Conservation (phyloP, 2,329 filamentous ascomycete genomes). For the Geosmithia flava region DNA sequence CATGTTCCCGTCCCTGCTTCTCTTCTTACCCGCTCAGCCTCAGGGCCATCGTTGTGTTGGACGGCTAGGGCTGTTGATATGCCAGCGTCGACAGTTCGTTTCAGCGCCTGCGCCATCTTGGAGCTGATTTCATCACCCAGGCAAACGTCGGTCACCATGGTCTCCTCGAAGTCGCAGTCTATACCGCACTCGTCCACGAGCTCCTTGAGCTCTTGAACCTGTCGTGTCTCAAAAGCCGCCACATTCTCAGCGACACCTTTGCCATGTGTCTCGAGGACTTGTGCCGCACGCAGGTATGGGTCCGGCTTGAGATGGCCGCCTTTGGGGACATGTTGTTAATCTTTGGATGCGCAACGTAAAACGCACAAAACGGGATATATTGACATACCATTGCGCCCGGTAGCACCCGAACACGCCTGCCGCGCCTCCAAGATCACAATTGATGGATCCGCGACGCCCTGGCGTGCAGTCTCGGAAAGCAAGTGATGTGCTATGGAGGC, state of each 20-base stretch:
- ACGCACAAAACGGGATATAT: background rate
- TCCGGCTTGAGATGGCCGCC: constrained; percentile 6
- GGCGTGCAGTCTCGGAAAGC: constrained; percentile 2
- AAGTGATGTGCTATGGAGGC: constrained; percentile 25
- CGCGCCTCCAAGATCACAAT: constrained; percentile 16
- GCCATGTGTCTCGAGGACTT: constrained; percentile 3
- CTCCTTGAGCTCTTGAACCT: constrained; percentile 5
- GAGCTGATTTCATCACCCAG: background rate
- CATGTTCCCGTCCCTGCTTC: background rate
- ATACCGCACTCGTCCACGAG: constrained; percentile 5
- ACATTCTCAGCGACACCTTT: constrained; percentile 10
- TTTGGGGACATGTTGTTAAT: background rate
- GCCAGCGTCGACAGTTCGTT: background rate
- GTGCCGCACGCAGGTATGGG: constrained; percentile 3
- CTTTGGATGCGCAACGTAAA: background rate
- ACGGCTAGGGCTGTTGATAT: background rate
- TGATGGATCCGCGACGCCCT: constrained; percentile 2
- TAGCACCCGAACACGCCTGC: constrained; percentile 11
- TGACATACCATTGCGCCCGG: background rate
- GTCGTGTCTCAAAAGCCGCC: constrained; percentile 8
- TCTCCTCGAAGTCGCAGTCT: constrained; percentile 28
- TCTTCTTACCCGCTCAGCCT: background rate
- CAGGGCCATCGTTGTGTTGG: background rate
- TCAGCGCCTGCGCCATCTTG: background rate
- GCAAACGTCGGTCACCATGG: constrained; percentile 19